Conservation (phyloP, 2,329 filamentous ascomycete species). For the Fusarium piperis region DNA sequence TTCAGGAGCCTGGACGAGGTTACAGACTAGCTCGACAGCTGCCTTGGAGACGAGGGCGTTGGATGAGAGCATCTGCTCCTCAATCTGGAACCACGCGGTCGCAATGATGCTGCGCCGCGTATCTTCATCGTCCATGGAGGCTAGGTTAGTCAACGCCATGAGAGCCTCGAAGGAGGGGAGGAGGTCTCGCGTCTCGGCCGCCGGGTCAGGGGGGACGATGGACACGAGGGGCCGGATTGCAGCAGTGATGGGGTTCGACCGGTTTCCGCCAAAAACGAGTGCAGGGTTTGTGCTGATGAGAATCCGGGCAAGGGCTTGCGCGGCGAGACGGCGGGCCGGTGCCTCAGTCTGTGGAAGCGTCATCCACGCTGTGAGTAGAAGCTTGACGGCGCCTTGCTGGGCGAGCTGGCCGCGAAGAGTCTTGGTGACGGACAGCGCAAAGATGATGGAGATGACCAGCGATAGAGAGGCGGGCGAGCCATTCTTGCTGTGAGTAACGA, state of each 20-base stretch:
- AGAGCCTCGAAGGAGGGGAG: constrained; percentile 90
- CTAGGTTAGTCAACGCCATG: constrained; percentile 93
- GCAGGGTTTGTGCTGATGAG: constrained; percentile 87
- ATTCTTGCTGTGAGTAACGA: constrained; percentile 80
- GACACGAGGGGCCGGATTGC: constrained; percentile 85
- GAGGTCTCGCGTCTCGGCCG: constrained; percentile 75
- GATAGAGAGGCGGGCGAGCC: constrained; percentile 76
- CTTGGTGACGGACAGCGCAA: constrained; percentile 78
- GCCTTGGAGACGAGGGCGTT: constrained; percentile 84
- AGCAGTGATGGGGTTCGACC: constrained; percentile 77
- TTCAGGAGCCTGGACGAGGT: constrained; percentile 77
- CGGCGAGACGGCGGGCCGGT: constrained; percentile 66
- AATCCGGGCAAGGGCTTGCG: constrained; percentile 84
- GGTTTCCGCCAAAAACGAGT: constrained; percentile 82
- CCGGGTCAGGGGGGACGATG: constrained; percentile 74
- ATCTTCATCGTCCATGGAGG: constrained; percentile 77
- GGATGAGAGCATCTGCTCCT: constrained; percentile 82
- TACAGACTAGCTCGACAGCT: constrained; percentile 89
- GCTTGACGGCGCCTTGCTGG: constrained; percentile 91
- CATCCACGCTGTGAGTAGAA: constrained; percentile 78
- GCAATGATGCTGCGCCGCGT: constrained; percentile 76
- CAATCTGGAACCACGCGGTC: constrained; percentile 77
- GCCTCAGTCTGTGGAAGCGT: constrained; percentile 65
- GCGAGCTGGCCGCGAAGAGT: constrained; percentile 81
- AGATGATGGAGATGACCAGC: constrained; percentile 79